phyloP scores from a whole-genome alignment of 2,329 filamentous ascomycete genomes.

The Fusarium algeriense region DNA sequence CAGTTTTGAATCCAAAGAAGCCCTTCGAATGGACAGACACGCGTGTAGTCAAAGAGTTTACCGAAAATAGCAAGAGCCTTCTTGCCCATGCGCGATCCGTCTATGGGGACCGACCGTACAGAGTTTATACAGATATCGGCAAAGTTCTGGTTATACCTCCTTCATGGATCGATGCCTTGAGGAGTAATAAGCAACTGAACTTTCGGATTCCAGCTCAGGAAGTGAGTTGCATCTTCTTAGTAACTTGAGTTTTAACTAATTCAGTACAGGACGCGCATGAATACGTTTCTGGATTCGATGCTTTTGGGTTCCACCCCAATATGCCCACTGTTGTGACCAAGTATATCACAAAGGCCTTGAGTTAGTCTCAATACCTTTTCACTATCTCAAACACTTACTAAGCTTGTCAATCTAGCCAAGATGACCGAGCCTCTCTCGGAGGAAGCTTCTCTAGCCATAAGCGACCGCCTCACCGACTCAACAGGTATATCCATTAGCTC shows the following conservation, averaged over 20 bases:
- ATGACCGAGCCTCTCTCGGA: not conserved
- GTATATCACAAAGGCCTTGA: not conserved
- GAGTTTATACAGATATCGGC: not conserved
- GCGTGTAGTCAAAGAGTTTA: not conserved
- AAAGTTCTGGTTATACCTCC: not conserved
- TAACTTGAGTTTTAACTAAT: fast-evolving
- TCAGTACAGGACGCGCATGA: not conserved
- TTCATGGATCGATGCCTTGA: not conserved
- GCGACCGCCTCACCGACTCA: not conserved
- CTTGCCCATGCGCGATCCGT: not conserved
- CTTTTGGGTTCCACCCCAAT: not conserved
- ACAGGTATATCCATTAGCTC: too few species aligned
- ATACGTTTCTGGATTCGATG: not conserved
- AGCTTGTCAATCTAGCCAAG: too few species aligned
- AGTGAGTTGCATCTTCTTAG: not conserved
- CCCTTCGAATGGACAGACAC: not conserved
- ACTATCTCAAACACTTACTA: too few species aligned
- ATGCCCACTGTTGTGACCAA: not conserved
- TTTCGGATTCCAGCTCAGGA: not conserved
- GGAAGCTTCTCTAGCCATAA: not conserved
- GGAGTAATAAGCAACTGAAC: not conserved
- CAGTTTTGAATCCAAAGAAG: not conserved
- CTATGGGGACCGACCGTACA: not conserved
- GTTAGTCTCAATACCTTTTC: not conserved
- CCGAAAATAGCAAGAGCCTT: not conserved